Base-by-base conservation (phyloP, 129 eudicot genomes). In the Calendula officinalis region DNA sequence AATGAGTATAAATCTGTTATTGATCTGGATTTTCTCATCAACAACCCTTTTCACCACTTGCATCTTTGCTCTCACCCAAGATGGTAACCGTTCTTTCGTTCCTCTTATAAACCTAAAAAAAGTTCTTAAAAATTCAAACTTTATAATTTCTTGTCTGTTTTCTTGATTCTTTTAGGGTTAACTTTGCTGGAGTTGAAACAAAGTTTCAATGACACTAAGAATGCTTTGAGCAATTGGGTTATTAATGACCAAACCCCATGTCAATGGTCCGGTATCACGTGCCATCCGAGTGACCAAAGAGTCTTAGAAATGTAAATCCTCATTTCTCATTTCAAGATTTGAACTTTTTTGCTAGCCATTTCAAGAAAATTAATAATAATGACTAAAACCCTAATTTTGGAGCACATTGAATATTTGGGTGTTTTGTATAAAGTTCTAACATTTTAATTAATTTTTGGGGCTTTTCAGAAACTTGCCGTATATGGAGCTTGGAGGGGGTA, bases 231-330 rank as follows among this genome's bases (percentile, higher is more conserved):
- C 67, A 64, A 92, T 57, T 92, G 98, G 98, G 82, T 50, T 35
- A 83, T 79, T 72, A 63, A 73, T 70, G 98, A 85, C 60, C 89
- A 83, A 57, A 67, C 83, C 66, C 98, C 98, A 8, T 92, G 98
- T 53, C 46, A 63, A 34, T 92, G 98, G 98, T 83, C 83, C 81
- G 98, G 98, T 46, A 79, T 92, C 54, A 67, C 96, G 75, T 92
- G 98, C 77, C 57, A 83, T 79, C 83, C 83, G 7, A 72, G 56
- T 51, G 96, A 85, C 77, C 83, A 85, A 32, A 83, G 81, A 67
- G 98, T 92, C 64, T 27, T 67, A 27, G 72, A 84, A 27, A 85
- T 92, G 98, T 92, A 85, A 77, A 83, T 55, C 59, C 38, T 61
- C 6, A 10, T 10, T 53, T 37, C 43, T 40, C 5, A 4, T 52